Conservation (phyloP, 495 filamentous ascomycete species). For the Podospora anserina region DNA sequence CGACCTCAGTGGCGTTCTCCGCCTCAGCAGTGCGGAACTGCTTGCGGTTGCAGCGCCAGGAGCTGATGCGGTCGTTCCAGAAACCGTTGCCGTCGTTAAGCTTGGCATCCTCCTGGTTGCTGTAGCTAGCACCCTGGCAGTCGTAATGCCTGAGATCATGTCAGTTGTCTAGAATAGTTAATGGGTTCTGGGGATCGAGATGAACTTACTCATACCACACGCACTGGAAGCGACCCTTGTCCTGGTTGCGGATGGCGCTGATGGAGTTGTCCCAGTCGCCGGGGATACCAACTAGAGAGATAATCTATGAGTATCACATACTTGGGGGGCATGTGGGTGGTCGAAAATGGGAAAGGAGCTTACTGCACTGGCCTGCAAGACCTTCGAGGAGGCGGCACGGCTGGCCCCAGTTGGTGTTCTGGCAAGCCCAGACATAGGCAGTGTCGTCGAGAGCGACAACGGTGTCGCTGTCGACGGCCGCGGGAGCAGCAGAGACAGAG, state of each 20-base stretch:
- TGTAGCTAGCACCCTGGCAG: background rate
- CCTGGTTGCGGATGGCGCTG: background rate
- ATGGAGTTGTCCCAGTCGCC: background rate
- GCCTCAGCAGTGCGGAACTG: background rate
- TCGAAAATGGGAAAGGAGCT: too few species aligned
- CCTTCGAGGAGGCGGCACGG: too few species aligned
- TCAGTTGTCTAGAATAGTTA: background rate
- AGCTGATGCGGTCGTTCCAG: slow-evolving; percentile 2
- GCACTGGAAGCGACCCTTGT: background rate
- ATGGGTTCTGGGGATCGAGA: too few species aligned
- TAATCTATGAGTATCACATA: too few species aligned
- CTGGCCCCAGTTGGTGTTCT: too few species aligned
- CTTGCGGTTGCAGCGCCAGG: background rate
- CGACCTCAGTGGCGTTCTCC: too few species aligned
- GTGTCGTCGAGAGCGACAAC: too few species aligned
- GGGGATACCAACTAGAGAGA: background rate
- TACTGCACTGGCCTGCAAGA: too few species aligned
- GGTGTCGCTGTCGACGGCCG: too few species aligned
- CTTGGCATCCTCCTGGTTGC: slow-evolving; percentile 4
- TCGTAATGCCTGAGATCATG: background rate
- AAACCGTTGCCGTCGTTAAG: background rate
- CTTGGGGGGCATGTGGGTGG: too few species aligned
- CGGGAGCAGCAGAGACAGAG: too few species aligned
- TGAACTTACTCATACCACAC: background rate
- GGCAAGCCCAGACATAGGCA: too few species aligned